Evolutionary conservation across 2,329 filamentous ascomycete species (phyloP), one percentile per base, ranked within the genome.

Genomic region (Neonectria magnoliae): DNA sequence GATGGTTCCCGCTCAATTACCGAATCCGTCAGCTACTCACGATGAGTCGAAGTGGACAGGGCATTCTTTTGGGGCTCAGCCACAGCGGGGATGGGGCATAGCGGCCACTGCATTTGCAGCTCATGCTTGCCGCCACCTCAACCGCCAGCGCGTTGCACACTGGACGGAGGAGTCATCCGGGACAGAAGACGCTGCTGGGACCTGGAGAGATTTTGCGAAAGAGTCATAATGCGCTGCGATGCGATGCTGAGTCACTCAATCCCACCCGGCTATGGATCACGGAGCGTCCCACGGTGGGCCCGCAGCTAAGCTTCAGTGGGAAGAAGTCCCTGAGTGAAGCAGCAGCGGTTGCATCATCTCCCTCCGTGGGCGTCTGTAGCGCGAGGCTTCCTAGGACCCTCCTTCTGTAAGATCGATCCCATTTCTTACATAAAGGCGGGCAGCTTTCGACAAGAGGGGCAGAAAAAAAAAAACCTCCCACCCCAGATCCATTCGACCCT

Each of bases 361-460:
- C 36, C 36, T 38, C 14, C 16, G 36, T 16, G n/a, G 29, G 8
- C 16, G n/a, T 31, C 47, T 50, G 47, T n/a, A 29, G 47, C 11
- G 47, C 47, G 18, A 50, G 47, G 47, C 56, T 56, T 65, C 29
- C 36, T 36, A 18, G 45, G 31, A 16, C 33, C 33, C 38, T 44
- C 31, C 13, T 41, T 14, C 38, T 31, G 44, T 16, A 27, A 57
- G 36, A 20, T n/a, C 25, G 36, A 20, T n/a, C 25, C 41, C 18
- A 64, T 60, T 69, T 51, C 47, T 64, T 72, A 71, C 70, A 72
- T 72, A 72, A 72, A 72, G 61, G 64, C 65, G 63, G 60, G 65
- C 67, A 57, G 70, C 66, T 67, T 72, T 62, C 59, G 52, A 62
- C 54, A 41, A 33, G 65, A 67, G 61, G 68, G 61, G 60, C 68